phyloP scores from a whole-genome alignment of 768 basidiomycete species.

The Rhizopogon roseolus region DNA sequence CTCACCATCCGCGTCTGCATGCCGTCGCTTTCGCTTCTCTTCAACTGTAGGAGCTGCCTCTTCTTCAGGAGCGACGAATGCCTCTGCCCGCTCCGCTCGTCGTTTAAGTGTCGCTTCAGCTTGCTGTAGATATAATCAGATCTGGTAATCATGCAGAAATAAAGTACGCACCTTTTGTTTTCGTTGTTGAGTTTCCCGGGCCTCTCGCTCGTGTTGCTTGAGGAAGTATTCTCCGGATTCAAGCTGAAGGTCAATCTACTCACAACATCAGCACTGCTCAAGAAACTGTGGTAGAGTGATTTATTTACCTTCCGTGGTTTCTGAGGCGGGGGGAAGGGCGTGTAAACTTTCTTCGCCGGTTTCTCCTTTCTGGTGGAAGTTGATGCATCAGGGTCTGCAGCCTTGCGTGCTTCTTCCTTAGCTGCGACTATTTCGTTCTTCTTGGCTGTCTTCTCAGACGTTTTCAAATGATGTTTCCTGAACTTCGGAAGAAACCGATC shows the following conservation, averaged over 20 bases:
- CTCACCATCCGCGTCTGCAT: constrained; percentile 30
- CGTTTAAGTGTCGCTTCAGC: constrained; percentile 64
- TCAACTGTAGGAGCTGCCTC: constrained; percentile 66
- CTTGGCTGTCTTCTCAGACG: constrained; percentile 87
- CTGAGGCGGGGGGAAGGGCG: constrained; percentile 98
- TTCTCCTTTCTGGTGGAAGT: constrained; percentile 36
- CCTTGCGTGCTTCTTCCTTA: constrained; percentile 59
- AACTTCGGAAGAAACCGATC: constrained; percentile 97
- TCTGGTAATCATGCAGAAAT: neutral
- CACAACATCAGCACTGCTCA: constrained; percentile 4
- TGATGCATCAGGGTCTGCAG: constrained; percentile 54
- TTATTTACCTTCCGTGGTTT: constrained; percentile 77
- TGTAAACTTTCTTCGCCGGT: constrained; percentile 84
- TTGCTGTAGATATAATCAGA: constrained; percentile 51
- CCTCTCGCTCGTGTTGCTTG: constrained; percentile 83
- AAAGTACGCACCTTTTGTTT: constrained; percentile 54
- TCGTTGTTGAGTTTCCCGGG: constrained; percentile 61
- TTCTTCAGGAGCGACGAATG: constrained; percentile 86
- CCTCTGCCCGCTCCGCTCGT: constrained; percentile 78
- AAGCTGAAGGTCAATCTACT: constrained; percentile 84
- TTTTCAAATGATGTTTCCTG: constrained; percentile 88
- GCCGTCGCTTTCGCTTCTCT: constrained; percentile 64
- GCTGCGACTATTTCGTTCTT: constrained; percentile 71
- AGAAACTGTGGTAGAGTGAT: neutral
- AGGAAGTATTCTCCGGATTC: constrained; percentile 99